phyloP scores from a whole-genome alignment of 2,329 filamentous ascomycete species.

The Xylaria polymorpha region DNA sequence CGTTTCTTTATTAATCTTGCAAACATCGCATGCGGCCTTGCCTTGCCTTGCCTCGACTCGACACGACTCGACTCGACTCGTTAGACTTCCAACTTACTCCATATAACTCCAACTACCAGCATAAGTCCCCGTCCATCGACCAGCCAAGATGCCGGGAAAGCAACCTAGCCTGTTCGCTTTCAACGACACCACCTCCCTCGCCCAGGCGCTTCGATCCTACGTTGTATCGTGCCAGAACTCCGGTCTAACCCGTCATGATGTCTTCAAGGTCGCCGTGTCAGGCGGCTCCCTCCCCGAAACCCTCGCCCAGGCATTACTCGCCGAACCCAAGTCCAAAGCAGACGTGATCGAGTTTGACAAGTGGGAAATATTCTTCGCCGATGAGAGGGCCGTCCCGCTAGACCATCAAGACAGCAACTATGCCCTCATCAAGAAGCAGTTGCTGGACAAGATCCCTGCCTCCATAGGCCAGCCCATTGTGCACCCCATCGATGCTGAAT shows the following conservation, averaged over 20 bases:
- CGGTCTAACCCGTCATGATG: slow-evolving; percentile 81
- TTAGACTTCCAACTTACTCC: slow-evolving; percentile 17
- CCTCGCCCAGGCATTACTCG: slow-evolving; percentile 84
- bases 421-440: slow-evolving; percentile 83
- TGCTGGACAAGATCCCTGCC: slow-evolving; percentile 86
- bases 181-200: slow-evolving; percentile 74
- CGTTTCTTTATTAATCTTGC: slow-evolving; percentile 20
- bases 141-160: slow-evolving; percentile 60
- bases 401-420: slow-evolving; percentile 97
- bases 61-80: slow-evolving; percentile 4
- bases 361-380: slow-evolving; percentile 99
- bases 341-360: slow-evolving; percentile 81
- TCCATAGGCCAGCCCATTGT: slow-evolving; percentile 75
- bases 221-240: slow-evolving; percentile 83
- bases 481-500: slow-evolving; percentile 76
- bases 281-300: slow-evolving; percentile 92
- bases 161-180: slow-evolving; percentile 85
- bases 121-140: slow-evolving; percentile 10
- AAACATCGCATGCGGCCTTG: slow-evolving; percentile 17
- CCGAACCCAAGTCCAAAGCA: slow-evolving; percentile 60
- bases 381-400: slow-evolving; percentile 93
- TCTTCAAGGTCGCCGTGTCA: slow-evolving; percentile 92
- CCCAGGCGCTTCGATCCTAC: slow-evolving; percentile 81
- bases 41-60: background rate
- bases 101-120: slow-evolving; percentile 15